Evolutionary conservation across 2,329 filamentous ascomycete species (phyloP).

Genomic region (Aspergillus alliaceus): DNA sequence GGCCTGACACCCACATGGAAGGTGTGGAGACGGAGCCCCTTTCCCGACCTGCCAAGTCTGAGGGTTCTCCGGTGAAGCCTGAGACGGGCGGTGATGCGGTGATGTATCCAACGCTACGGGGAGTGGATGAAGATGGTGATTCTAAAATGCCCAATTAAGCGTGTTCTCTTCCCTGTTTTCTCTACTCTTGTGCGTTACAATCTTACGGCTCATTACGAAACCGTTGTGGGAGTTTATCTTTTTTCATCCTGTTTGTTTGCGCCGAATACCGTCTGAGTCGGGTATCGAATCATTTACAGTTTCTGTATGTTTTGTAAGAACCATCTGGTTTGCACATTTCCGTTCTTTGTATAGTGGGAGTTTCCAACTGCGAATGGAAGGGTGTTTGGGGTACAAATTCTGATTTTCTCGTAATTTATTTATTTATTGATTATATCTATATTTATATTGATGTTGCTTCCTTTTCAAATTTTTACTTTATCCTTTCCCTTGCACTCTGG

Average conservation of each 20-base stretch:
- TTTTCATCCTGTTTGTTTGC: slow-evolving; percentile 5
- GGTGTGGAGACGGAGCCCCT: slow-evolving; percentile 41
- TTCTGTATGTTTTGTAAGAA: not conserved
- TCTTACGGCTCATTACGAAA: slow-evolving; percentile 6
- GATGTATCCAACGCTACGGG: slow-evolving; percentile 34
- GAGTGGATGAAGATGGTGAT: slow-evolving; percentile 36
- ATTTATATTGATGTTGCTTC: no score
- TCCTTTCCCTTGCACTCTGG: not conserved
- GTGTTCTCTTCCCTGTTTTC: slow-evolving; percentile 12
- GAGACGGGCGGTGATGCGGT: slow-evolving; percentile 27
- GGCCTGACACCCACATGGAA: slow-evolving; percentile 27
- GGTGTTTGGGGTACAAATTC: not conserved
- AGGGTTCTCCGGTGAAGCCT: slow-evolving; percentile 17
- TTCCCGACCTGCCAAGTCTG: slow-evolving; percentile 36
- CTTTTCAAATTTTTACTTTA: not conserved
- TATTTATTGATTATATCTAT: not conserved
- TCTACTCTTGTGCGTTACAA: not conserved
- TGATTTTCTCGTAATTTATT: not conserved
- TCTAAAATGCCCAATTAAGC: slow-evolving; percentile 34
- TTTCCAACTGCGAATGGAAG: not conserved
- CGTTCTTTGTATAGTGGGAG: not conserved
- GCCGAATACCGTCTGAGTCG: not conserved
- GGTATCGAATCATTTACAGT: not conserved
- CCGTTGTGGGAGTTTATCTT: slow-evolving; percentile 7
- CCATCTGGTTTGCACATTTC: not conserved